Base-by-base conservation (phyloP, 306 rosid genomes). In the Quercus berberidifolia region DNA sequence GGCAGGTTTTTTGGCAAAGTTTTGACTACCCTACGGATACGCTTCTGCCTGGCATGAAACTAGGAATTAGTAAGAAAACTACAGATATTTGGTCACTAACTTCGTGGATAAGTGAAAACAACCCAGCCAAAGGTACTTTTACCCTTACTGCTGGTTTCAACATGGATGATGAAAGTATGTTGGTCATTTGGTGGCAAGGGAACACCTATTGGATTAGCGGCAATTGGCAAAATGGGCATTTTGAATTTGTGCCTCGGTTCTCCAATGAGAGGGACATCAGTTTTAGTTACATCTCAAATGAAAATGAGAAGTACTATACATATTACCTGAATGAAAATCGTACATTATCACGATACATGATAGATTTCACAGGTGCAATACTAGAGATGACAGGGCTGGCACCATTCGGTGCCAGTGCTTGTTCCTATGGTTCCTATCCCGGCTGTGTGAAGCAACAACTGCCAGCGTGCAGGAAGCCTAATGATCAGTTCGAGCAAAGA, bases 41-140 rank as follows among this genome's bases (percentile, higher is more conserved):
- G 15, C 72, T 67, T 28, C 15, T 67, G 72, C 74, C 55, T 35
- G 74, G 74, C 23, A 70, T 70, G 74, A 70, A 70, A 70, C 25
- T 70, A 10, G 74, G 74, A 7, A 11, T 46, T 0, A 20, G 4
- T 11, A 1, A 7, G 25, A 43, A 38, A 38, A 20, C 19, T 70
- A 17, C 2, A 1, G 5, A 14, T 20, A 1, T 9, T 38, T 68
- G 43, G 73, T 4, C 14, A 33, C 73, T 68, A 7, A 68, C 73
- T 31, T 68, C 52, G 21, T 68, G 73, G 73, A 3, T 68, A 3
- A 26, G 43, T 17, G 51, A 25, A 18, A 38, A 43, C 31, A 19
- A n/a, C 74, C 55, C 74, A 70, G 49, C 74, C 51, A 6, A 49
- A 19, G 56, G 74, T 17, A 1, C 74, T 21, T 70, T 70, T 25